phyloP scores from a whole-genome alignment of 768 basidiomycete species.

The Lyophyllum atratum region DNA sequence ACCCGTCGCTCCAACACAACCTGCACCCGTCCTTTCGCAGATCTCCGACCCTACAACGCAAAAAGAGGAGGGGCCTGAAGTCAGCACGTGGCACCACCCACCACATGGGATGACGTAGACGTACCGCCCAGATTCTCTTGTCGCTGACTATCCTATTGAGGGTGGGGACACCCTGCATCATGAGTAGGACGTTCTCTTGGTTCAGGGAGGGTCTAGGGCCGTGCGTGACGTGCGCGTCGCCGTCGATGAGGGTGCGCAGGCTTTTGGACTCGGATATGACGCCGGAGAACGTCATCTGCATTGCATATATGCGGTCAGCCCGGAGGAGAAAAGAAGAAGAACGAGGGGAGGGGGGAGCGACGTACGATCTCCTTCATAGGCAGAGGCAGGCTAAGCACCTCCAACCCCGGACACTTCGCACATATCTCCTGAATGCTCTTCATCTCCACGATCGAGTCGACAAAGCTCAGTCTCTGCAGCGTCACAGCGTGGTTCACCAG shows the following conservation, averaged over 20 bases:
- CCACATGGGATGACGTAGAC: constrained; percentile 19
- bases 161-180: constrained; percentile 41
- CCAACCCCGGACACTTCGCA: constrained; percentile 43
- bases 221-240: constrained; percentile 42
- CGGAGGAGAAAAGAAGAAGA: background rate
- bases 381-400: constrained; percentile 51
- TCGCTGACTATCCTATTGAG: constrained; percentile 51
- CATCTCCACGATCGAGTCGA: constrained; percentile 44
- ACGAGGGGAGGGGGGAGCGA: background rate
- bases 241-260: constrained; percentile 48
- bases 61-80: background rate
- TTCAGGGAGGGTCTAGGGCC: constrained; percentile 39
- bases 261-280: constrained; percentile 37
- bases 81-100: background rate
- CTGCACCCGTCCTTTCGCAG: constrained; percentile 14
- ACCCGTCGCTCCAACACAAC: constrained; percentile 34
- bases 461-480: constrained; percentile 45
- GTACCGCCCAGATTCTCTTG: constrained; percentile 56
- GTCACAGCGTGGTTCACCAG: constrained; percentile 41
- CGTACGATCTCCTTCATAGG: constrained; percentile 53
- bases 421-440: constrained; percentile 44
- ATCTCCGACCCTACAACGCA: constrained; percentile 26
- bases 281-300: constrained; percentile 32
- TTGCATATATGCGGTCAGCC: background rate
- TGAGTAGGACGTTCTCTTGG: constrained; percentile 34